Evolutionary conservation across 768 basidiomycete species (phyloP).

Genomic region (Sutorius australiensis): DNA sequence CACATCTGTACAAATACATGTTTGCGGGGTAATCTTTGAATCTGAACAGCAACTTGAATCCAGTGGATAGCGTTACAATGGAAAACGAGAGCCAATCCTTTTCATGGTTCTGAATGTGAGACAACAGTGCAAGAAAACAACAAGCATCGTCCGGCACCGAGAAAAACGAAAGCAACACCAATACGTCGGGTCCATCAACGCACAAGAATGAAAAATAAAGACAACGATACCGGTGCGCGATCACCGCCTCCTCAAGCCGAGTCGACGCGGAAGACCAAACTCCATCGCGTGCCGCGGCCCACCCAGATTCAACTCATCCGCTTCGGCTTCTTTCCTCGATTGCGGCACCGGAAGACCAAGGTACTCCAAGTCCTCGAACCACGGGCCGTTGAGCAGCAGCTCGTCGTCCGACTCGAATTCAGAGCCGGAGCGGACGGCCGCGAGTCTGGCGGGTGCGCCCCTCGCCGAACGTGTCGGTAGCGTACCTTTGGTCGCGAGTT

Average conservation of each 20-base stretch:
- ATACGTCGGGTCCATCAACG: neutral
- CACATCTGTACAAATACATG: neutral
- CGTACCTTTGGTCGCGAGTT: conserved; percentile 10
- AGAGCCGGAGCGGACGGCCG: conserved; percentile 2
- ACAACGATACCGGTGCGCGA: neutral
- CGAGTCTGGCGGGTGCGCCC: neutral
- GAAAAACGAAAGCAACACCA: conserved; percentile 2
- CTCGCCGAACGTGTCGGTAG: neutral
- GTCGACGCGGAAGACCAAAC: conserved; percentile 4
- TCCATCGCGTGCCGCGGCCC: conserved; percentile 10
- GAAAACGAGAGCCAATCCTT: neutral
- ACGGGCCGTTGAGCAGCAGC: conserved; percentile 17
- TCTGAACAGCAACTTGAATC: neutral
- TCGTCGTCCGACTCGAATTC: conserved; percentile 26
- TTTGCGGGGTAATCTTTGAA: too few relatives aligned
- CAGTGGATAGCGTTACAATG: neutral
- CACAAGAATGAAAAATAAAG: neutral
- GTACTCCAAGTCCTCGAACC: conserved; percentile 22
- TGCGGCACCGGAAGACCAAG: conserved; percentile 15
- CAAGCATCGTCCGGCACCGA: conserved; percentile 4
- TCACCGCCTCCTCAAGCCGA: conserved; percentile 9
- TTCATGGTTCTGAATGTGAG: neutral
- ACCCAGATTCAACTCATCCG: conserved; percentile 32
- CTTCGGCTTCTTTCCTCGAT: neutral
- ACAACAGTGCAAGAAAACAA: neutral